phyloP scores from a whole-genome alignment of 805 yeast genomes.

The Candida sakaeoensis region DNA sequence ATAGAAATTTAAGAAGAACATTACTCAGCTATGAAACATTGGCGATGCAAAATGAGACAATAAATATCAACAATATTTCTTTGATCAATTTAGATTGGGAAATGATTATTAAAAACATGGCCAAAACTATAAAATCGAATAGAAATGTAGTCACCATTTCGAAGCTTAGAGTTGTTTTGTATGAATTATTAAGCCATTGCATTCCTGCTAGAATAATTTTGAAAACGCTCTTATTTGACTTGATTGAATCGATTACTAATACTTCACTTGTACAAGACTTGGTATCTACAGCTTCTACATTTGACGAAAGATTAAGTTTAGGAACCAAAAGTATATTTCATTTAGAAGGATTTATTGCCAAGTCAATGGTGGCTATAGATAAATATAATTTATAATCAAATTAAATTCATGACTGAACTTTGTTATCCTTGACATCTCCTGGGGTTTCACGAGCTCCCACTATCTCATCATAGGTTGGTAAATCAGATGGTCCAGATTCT shows the following conservation, averaged over 20 bases:
- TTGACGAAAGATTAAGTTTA: constrained; percentile 81
- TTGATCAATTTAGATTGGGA: constrained; percentile 86
- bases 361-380: constrained; percentile 75
- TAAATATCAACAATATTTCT: constrained; percentile 34
- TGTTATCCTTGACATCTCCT: constrained; percentile 21
- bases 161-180: constrained; percentile 62
- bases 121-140: constrained; percentile 54
- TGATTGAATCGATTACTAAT: constrained; percentile 27
- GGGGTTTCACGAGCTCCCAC: constrained; percentile 10
- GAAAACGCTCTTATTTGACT: constrained; percentile 49
- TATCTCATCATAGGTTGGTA: constrained; percentile 18
- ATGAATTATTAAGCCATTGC: constrained; percentile 88
- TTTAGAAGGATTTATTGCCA: constrained; percentile 90
- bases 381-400: constrained; percentile 15
- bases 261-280: constrained; percentile 37
- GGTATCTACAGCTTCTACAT: constrained; percentile 58
- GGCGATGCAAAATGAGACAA: constrained; percentile 60
- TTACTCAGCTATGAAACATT: constrained; percentile 80
- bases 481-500: constrained; percentile 13
- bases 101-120: constrained; percentile 64
- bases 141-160: constrained; percentile 61
- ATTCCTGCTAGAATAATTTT: constrained; percentile 84
- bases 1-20: constrained; percentile 75
- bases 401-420: no score
- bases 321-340: constrained; percentile 92